Conservation (phyloP, 192 early-diverging fungal genomes). For the Mortierella hygrophila region DNA sequence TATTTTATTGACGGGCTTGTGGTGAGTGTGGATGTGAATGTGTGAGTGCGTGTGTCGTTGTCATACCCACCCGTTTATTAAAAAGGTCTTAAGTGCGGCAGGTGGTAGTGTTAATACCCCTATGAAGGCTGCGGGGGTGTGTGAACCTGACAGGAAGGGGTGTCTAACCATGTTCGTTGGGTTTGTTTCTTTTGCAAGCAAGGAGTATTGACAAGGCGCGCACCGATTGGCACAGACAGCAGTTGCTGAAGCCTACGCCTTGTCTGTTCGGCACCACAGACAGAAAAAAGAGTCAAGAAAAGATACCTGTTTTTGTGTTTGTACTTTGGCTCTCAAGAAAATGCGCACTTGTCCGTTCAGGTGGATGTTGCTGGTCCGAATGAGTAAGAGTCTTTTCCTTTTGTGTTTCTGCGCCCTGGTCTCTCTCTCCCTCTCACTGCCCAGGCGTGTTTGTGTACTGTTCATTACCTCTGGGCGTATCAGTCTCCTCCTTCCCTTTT, state of each 20-base stretch:
- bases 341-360: neutral
- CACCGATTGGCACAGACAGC: neutral
- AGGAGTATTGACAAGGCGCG: neutral
- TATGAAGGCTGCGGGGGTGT: too few relatives aligned
- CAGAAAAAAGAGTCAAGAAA: neutral
- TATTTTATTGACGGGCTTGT: too few relatives aligned
- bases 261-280: neutral
- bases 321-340: neutral
- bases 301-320: neutral
- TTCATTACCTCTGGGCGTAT: neutral
- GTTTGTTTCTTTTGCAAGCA: neutral
- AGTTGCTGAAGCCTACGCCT: neutral
- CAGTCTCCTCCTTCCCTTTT: neutral
- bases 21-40: too few relatives aligned
- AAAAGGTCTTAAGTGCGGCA: too few relatives aligned
- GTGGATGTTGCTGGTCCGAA: too few relatives aligned
- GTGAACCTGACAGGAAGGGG: too few relatives aligned
- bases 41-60: too few relatives aligned
- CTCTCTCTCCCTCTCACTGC: neutral
- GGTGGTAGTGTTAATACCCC: too few relatives aligned
- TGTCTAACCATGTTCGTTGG: too few relatives aligned
- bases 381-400: neutral
- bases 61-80: too few relatives aligned
- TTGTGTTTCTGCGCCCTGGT: neutral
- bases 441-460: neutral